Evolutionary conservation across 768 basidiomycete species (phyloP).

Genomic region (Holtermannia corniformis): DNA sequence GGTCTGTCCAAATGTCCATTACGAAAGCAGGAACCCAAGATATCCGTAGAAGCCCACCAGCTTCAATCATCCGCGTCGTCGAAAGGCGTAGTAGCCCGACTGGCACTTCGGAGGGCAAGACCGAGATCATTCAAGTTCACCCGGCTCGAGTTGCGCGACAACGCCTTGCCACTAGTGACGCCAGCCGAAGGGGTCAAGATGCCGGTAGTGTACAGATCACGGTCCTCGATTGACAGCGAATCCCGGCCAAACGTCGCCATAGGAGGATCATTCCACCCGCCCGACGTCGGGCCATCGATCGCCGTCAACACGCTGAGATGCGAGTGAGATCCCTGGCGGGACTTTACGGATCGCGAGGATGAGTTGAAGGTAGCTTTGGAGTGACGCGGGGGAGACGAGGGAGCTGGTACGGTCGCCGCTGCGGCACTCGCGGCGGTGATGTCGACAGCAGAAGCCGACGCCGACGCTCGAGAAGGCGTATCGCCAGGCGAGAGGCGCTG

Average conservation of each 20-base stretch:
- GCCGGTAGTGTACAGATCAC: neutral
- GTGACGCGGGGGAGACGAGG: neutral
- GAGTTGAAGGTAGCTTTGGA: no score
- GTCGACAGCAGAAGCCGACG: neutral
- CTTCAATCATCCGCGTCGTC: neutral
- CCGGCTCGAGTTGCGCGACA: conserved; percentile 35
- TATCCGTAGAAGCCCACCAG: no score
- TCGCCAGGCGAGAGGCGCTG: no score
- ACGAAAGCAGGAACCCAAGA: no score
- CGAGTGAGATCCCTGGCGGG: neutral
- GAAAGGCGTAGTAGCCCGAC: conserved; percentile 17
- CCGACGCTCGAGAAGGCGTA: no score
- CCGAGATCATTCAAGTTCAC: conserved; percentile 36
- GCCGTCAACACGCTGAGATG: neutral
- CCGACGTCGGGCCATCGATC: neutral
- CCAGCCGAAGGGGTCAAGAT: conserved; percentile 9
- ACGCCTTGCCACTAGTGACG: conserved; percentile 1
- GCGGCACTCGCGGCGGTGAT: no score
- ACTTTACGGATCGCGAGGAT: neutral
- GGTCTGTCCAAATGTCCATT: neutral
- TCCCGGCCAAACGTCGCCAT: conserved; percentile 2
- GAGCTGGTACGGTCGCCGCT: neutral
- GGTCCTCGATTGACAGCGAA: neutral
- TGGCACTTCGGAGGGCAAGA: conserved; percentile 19
- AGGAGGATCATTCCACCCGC: conserved; percentile 40